Evolutionary conservation across 371 early-diverging fungal species (phyloP).

Genomic region (Mucor piriformis): DNA sequence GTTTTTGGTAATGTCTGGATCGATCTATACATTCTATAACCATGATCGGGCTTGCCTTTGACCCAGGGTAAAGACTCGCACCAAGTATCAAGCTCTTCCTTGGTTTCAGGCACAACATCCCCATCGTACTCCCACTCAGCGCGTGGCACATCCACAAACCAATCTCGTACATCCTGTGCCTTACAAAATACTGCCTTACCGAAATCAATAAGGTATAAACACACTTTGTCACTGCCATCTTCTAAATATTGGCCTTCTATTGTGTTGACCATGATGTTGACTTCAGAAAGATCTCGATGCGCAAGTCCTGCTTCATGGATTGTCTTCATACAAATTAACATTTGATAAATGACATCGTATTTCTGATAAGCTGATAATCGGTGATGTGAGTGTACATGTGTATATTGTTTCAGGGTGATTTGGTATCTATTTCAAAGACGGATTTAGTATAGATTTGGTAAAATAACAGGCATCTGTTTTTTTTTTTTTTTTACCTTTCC

Average conservation of each 20-base stretch:
- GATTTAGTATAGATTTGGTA: background rate
- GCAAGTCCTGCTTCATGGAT: slow-evolving; percentile 67
- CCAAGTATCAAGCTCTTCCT: slow-evolving; percentile 53
- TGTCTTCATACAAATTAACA: slow-evolving; percentile 62
- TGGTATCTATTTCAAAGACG: slow-evolving; percentile 35
- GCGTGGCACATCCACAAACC: slow-evolving; percentile 59
- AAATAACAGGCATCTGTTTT: too few relatives aligned
- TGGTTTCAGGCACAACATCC: slow-evolving; percentile 49
- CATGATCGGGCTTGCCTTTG: slow-evolving; percentile 65
- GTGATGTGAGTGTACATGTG: slow-evolving; percentile 60
- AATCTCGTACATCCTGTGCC: slow-evolving; percentile 53
- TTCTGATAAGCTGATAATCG: slow-evolving; percentile 64
- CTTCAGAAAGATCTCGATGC: slow-evolving; percentile 70
- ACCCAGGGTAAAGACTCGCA: slow-evolving; percentile 57
- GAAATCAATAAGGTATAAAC: slow-evolving; percentile 66
- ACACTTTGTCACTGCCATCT: slow-evolving; percentile 56
- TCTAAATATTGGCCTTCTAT: slow-evolving; percentile 43
- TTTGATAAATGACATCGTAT: slow-evolving; percentile 58
- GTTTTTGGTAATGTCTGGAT: slow-evolving; percentile 65
- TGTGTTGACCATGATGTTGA: slow-evolving; percentile 69
- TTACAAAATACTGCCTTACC: slow-evolving; percentile 67
- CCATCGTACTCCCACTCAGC: slow-evolving; percentile 46
- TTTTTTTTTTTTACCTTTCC: too few relatives aligned
- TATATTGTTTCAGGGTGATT: slow-evolving; percentile 61
- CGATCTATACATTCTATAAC: slow-evolving; percentile 64